Evolutionary conservation across 1,284 basidiomycete species (phyloP).

Genomic region (Puccinia triticina): DNA sequence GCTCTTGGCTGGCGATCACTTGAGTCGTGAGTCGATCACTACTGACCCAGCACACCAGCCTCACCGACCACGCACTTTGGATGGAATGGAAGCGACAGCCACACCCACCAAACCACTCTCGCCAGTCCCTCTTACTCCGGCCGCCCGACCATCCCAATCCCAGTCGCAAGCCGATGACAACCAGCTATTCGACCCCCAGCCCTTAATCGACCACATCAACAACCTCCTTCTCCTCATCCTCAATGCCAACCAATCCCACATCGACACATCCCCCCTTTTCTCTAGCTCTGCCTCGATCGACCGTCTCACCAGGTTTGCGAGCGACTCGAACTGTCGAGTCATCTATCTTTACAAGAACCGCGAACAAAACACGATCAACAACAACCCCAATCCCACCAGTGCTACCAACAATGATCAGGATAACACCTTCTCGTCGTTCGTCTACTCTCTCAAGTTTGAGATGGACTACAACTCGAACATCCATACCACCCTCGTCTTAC

Average conservation of each 20-base stretch:
- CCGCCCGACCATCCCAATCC: not conserved
- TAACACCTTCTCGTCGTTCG: conserved; percentile 60
- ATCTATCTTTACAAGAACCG: conserved; percentile 77
- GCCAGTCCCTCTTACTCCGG: not conserved
- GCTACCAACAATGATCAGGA: conserved; percentile 8
- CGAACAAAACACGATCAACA: conserved; percentile 71
- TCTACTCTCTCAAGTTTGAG: conserved; percentile 72
- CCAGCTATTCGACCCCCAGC: conserved; percentile 27
- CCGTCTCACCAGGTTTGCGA: conserved; percentile 72
- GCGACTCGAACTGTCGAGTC: conserved; percentile 66
- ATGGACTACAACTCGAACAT: conserved; percentile 79
- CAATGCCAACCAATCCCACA: conserved; percentile 70
- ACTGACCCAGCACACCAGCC: no score
- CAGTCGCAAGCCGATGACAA: conserved; percentile 12
- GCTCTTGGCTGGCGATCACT: no score
- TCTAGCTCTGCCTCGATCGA: conserved; percentile 70
- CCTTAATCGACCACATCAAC: conserved; percentile 65
- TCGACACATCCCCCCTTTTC: conserved; percentile 65
- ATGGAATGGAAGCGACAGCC: not conserved
- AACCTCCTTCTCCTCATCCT: conserved; percentile 75
- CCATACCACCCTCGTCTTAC: conserved; percentile 85
- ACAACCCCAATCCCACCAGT: not conserved
- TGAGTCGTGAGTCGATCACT: no score
- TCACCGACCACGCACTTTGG: no score
- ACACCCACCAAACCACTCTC: not conserved